Conservation (phyloP, 441 rosid genomes). For the Hura crepitans region DNA sequence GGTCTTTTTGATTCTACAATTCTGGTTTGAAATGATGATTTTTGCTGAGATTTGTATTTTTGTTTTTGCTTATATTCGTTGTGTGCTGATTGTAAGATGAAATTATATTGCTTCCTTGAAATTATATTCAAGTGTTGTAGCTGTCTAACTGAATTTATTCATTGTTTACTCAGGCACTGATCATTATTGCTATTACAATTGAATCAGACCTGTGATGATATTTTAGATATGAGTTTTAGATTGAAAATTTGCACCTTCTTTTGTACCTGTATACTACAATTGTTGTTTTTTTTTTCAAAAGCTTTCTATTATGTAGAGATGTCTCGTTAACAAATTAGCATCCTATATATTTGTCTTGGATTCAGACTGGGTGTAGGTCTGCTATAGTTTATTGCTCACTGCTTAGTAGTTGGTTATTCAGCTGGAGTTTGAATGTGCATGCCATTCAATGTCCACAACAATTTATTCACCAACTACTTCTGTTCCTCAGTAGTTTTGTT, state of each 20-base stretch:
- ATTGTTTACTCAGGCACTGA: background rate
- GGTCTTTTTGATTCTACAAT: background rate
- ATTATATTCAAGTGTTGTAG: background rate
- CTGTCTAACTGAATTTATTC: background rate
- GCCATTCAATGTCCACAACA: background rate
- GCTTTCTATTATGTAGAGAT: background rate
- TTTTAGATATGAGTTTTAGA: background rate
- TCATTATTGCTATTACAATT: background rate
- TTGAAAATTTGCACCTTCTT: background rate
- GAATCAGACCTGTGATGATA: background rate
- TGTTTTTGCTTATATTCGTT: background rate
- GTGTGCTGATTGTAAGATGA: background rate
- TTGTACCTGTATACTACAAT: too few species aligned
- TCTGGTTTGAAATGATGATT: background rate
- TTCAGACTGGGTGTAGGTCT: background rate
- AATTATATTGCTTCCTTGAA: background rate
- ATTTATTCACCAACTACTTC: background rate
- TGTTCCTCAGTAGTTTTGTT: background rate
- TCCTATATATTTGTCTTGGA: background rate
- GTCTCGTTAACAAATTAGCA: background rate
- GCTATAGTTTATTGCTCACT: background rate
- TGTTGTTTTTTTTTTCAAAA: background rate
- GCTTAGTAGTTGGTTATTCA: background rate
- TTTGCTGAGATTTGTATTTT: background rate
- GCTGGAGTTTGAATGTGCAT: background rate